Base-by-base conservation (phyloP, 352 stramenopile species). In the Phytophthora europaea region DNA sequence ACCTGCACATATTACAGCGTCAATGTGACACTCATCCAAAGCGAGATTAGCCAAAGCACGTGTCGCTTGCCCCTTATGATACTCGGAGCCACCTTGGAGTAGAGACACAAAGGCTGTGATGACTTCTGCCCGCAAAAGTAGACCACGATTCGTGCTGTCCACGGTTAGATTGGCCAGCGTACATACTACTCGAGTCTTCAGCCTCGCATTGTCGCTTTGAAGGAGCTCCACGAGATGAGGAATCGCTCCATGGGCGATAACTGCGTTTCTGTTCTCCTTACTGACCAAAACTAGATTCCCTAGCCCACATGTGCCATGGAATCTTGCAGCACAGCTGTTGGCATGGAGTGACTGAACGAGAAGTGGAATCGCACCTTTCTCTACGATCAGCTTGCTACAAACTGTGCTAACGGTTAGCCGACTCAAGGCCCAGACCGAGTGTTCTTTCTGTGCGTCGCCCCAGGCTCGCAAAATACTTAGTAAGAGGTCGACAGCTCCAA, bases 351-450 rank as follows among this genome's bases (percentile, higher is more conserved):
- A 12, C n/a, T 6, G 7, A 20, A 51, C 43, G 3, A 51, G 43
- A 51, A 51, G 43, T 12, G 43, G 43, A 23, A 51, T 23, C 43
- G 9, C 43, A 51, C 43, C n/a, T 51, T 51, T 51, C 43, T 51
- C 18, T 23, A 51, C 43, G 8, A 51, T n/a, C 43, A 23, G 6
- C 1, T 23, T 51, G 43, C 43, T 23, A 3, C 43, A 51, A 51
- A 22, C 43, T 51, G 16, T 51, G 43, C 43, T 51, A 20, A 51
- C 6, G 9, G 43, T 51, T 4, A 51, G n/a, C 43, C 43, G 43
- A 51, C 43, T 22, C 43, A 51, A 51, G 43, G 43, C 43, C 43
- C 43, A 23, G n/a, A 7, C 43, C 16, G 18, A 51, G n/a, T 51
- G 43, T 23, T 51, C 43, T 12, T 51, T 20, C 43, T 23, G 6